Base-by-base conservation (phyloP, 257 asterid species). In the Anisodus acutangulus region DNA sequence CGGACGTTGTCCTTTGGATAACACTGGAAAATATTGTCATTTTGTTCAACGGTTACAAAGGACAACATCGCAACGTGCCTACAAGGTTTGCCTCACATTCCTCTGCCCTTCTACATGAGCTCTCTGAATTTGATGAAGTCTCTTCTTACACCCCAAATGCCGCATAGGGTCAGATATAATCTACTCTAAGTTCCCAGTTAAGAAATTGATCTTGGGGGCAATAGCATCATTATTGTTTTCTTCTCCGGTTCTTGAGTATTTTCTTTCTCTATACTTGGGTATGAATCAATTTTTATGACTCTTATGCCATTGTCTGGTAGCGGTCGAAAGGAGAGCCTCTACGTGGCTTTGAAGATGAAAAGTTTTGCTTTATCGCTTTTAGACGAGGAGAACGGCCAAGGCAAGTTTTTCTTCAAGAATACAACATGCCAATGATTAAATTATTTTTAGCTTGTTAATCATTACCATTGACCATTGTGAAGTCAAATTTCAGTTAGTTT, bases 21-120 rank as follows among this genome's bases (percentile, higher is more conserved):
- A 93, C 79, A 88, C 98, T 11, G 91, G 91, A 86, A 94, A 96
- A 89, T 96, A 96, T 87, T 96, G 99, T 87, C 99, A 96, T 87
- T 96, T 96, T 90, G 98, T 93, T 84, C 99, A 96, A 88, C 98
- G 97, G 57, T 83, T 96, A 88, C 94, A 96, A 93, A 93, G 98
- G 91, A 96, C 98, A 39, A 67, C 95, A 41, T 93, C 99, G 41
- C 99, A 96, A 86, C 94, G 97, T 63, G 78, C 88, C 41, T 92
- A 91, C 93, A 96, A 96, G 99, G 99, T 96, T 85, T 59, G 63
- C 58, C 83, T n/a, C 64, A 67, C 43, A 45, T 37, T 66, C 39
- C 47, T 54, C 8, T 76, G 45, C 26, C 63, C 39, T 66, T n/a
- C n/a, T 16, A 39, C 10, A 22, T 69, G 31, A 43, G 45, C 47